A percentile compares a stretch with the other conserved stretches of the same genome.
These are phyloP conservation scores for Moricandia moricandioides DNA, from an alignment of 345 rosid genomes.

Conservation along the genomic window DNA sequence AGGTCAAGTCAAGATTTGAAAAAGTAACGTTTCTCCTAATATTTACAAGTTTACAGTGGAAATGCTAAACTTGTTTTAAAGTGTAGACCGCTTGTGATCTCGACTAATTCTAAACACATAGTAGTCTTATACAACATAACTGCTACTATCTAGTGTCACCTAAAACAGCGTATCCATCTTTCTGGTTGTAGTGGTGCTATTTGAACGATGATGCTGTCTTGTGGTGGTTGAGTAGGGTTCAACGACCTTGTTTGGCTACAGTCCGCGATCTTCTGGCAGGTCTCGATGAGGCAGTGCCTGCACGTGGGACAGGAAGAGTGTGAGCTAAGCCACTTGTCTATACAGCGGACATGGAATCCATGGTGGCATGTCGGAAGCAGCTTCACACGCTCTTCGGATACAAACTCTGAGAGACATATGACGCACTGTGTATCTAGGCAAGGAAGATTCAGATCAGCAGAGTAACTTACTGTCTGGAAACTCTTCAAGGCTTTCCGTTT, in stretches of 20 bases:
- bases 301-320: constrained; percentile 95
- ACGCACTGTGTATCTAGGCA: constrained; percentile 61
- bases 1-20: background rate
- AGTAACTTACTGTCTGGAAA: constrained; percentile 60
- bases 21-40: constrained; percentile 24
- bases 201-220: constrained; percentile 44
- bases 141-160: constrained; percentile 36
- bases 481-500: constrained; percentile 68
- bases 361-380: constrained; percentile 81
- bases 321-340: constrained; percentile 83
- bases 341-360: constrained; percentile 75
- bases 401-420: constrained; percentile 72
- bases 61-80: constrained; percentile 24
- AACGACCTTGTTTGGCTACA: constrained; percentile 48
- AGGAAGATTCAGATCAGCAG: constrained; percentile 49
- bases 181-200: constrained; percentile 62
- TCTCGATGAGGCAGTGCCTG: constrained; percentile 71
- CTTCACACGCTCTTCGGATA: constrained; percentile 56
- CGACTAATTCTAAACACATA: constrained; percentile 19
- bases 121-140: constrained; percentile 7
- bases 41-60: constrained; percentile 37
- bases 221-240: constrained; percentile 39
- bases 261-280: constrained; percentile 67
- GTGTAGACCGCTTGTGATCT: constrained; percentile 30
- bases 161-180: constrained; percentile 47